Conservation (phyloP, 129 eudicot genomes). For the Flaveria brownii region DNA sequence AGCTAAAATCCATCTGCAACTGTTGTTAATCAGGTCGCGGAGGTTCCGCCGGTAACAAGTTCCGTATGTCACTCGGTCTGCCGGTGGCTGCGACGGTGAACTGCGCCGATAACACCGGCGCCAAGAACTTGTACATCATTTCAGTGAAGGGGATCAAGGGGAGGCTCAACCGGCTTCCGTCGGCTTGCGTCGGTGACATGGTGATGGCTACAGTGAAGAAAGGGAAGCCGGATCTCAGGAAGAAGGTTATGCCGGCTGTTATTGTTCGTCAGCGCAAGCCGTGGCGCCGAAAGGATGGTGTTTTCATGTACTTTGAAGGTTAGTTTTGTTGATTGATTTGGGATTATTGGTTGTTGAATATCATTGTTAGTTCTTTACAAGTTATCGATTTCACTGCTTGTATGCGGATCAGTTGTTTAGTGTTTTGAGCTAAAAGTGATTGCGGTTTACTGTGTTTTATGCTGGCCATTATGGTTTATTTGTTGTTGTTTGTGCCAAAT, state of each 20-base stretch:
- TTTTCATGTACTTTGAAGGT: conserved; percentile 55
- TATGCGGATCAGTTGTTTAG: no score
- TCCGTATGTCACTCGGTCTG: conserved; percentile 64
- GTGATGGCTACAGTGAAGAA: conserved; percentile 25
- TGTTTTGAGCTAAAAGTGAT: no score
- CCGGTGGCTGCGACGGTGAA: conserved; percentile 69
- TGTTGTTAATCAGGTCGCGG: conserved; percentile 41
- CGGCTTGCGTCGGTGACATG: conserved; percentile 21
- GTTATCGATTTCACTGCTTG: no score
- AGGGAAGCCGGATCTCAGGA: conserved; percentile 47
- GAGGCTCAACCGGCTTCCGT: neutral
- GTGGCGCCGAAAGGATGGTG: conserved; percentile 53
- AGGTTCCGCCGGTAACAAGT: conserved; percentile 70
- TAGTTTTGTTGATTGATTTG: neutral
- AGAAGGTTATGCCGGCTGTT: conserved; percentile 56
- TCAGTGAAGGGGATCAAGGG: conserved; percentile 17
- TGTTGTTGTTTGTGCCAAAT: no score
- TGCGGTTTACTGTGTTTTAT: no score
- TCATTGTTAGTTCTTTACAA: no score
- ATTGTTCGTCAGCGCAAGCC: conserved; percentile 47
- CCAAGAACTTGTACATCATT: conserved; percentile 63
- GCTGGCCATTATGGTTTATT: no score
- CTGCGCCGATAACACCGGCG: conserved; percentile 65
- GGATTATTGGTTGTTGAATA: no score
- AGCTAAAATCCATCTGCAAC: neutral